phyloP scores from a whole-genome alignment of 176 grass and related monocot genomes.

The Elymus sibiricus region DNA sequence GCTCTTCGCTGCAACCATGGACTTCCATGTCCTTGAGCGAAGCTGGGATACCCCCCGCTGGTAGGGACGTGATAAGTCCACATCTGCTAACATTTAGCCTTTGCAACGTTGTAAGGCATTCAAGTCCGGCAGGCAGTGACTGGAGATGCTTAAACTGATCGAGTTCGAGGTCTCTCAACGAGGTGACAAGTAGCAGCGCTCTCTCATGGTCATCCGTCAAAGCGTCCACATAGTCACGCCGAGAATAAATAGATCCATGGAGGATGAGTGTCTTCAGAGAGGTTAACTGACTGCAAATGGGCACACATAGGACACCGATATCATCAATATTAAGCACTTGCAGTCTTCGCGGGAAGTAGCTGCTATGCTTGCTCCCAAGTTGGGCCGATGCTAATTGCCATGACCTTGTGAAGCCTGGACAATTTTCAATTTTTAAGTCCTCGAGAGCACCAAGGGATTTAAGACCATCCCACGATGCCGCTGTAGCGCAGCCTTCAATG shows the following conservation, averaged over 20 bases:
- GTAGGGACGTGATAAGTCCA: background rate
- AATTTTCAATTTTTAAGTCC: background rate
- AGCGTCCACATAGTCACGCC: background rate
- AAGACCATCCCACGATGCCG: background rate
- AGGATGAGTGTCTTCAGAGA: conserved; percentile 1
- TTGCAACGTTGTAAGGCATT: background rate
- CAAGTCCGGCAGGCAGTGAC: background rate
- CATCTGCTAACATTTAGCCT: background rate
- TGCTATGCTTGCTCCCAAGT: background rate
- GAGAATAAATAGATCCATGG: background rate
- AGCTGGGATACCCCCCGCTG: background rate
- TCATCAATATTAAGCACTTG: background rate
- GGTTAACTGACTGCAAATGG: conserved; percentile 23
- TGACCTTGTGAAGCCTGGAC: background rate
- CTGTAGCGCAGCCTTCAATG: background rate
- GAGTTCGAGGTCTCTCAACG: background rate
- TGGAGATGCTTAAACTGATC: background rate
- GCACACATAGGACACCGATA: conserved; percentile 4
- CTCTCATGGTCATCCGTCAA: background rate
- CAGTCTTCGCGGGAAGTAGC: background rate
- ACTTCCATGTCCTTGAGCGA: background rate
- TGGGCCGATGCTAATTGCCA: background rate
- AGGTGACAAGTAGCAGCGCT: background rate
- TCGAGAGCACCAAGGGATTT: background rate
- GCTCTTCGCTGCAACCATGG: background rate